Base-by-base conservation (phyloP, 2,329 filamentous ascomycete species). In the Hymenoscyphus linearis region DNA sequence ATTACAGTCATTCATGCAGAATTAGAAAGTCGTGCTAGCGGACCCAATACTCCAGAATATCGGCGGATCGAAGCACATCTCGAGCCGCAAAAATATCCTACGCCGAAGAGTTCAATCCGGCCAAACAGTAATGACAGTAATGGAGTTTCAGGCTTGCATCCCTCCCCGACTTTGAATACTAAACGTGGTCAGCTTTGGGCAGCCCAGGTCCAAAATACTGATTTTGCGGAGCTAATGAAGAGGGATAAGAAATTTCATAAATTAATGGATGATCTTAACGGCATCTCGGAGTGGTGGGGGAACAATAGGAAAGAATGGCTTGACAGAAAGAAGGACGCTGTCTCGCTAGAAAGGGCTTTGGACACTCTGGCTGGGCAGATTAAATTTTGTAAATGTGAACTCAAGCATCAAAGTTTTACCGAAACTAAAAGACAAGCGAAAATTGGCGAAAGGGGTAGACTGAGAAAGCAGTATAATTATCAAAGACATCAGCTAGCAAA, bases 201-300 rank as follows among this genome's bases (percentile, higher is more conserved):
- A 34, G 55, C 36, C 2, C 37, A 47, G n/a, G 26, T 57, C 9
- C 31, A 22, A 31, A 47, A 57, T 25, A n/a, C 40, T 12, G 31
- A 37, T 31, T 57, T 57, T 31, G 31, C 14, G 16, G 25, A 37
- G 3, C 25, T 57, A 12, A 26, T 57, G 16, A 37, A 36, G 10
- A 26, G 36, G 14, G 55, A 57, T 10, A 14, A 27, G 16, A 18
- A 50, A 18, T 57, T 57, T 14, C 55, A 57, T n/a, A 25, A 27
- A n/a, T 25, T 50, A 13, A 50, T 57, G 55, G 44, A 57, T 16
- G 55, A 57, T 47, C 14, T 57, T 12, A 44, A 26, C 18, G 55
- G 55, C 2, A 26, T 57, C 25, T 34, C 36, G 16, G 13, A 57
- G 12, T 57, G 55, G 55, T 57, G 55, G 55, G 31, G 31, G 2